Conservation (phyloP, 768 basidiomycete species). For the Macrolepiota albuminosa region DNA sequence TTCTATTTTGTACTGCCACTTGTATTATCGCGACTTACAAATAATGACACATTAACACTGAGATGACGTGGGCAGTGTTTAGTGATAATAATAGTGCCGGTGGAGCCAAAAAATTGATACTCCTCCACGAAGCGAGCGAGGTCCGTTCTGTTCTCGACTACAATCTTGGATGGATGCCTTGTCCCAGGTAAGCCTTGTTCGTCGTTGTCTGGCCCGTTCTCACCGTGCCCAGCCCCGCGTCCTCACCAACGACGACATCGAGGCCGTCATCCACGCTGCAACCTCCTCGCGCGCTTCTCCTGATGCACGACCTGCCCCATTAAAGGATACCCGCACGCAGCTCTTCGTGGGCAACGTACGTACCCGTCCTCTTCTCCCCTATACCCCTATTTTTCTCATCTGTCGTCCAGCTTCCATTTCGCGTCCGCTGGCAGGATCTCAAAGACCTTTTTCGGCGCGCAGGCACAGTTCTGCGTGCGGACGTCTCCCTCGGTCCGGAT, state of each 20-base stretch:
- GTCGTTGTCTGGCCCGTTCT: neutral
- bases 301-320: slow-evolving; percentile 42
- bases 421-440: slow-evolving; percentile 98
- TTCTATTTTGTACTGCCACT: slow-evolving; percentile 16
- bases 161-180: neutral
- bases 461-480: slow-evolving; percentile 81
- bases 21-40: slow-evolving; percentile 21
- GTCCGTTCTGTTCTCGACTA: neutral
- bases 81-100: slow-evolving; percentile 3
- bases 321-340: slow-evolving; percentile 88
- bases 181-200: neutral
- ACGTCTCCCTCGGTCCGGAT: slow-evolving; percentile 77
- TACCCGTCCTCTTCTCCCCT: slow-evolving; percentile 23
- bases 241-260: slow-evolving; percentile 81
- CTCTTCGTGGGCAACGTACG: slow-evolving; percentile 94
- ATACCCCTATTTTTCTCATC: slow-evolving; percentile 1
- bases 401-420: slow-evolving; percentile 74
- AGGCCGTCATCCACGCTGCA: slow-evolving; percentile 89
- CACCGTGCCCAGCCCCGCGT: slow-evolving; percentile 15
- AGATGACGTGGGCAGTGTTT: slow-evolving; percentile 1
- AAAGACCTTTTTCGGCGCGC: slow-evolving; percentile 97
- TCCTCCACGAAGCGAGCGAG: slow-evolving; percentile 6
- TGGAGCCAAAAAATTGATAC: slow-evolving; percentile 19
- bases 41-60: slow-evolving; percentile 13
- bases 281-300: slow-evolving; percentile 59